A percentile compares a stretch with the other conserved stretches of the same genome.
Conservation (phyloP, 2,329 filamentous ascomycete genomes). For the Penicillium sp. region DNA sequence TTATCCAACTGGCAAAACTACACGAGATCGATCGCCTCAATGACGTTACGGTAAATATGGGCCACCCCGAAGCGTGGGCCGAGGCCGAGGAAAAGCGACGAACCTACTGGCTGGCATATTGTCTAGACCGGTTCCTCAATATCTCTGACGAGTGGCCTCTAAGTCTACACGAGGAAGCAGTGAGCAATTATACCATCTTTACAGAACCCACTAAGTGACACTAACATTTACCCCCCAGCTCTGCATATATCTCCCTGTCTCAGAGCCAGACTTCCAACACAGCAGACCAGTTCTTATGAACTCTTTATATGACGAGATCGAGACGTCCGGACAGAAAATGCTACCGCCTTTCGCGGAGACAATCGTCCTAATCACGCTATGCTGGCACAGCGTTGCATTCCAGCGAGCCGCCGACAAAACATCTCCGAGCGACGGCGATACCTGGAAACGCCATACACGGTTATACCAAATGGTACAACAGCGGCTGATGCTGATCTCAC, state of each 20-base stretch:
- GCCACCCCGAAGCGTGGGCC: constrained; percentile 12
- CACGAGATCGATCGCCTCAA: constrained; percentile 33
- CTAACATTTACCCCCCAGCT: neutral
- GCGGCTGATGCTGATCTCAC: constrained; percentile 10
- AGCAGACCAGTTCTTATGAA: constrained; percentile 14
- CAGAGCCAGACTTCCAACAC: constrained; percentile 6
- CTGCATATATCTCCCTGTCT: constrained; percentile 20
- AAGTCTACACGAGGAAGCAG: constrained; percentile 28
- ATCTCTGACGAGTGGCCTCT: constrained; percentile 28
- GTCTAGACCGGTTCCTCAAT: constrained; percentile 34
- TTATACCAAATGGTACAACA: constrained; percentile 10
- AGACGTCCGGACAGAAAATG: constrained; percentile 2
- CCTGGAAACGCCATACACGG: constrained; percentile 13
- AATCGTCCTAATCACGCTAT: constrained; percentile 5
- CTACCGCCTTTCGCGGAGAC: constrained; percentile 6
- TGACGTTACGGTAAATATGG: neutral
- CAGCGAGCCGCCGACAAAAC: neutral
- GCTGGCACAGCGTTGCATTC: constrained; percentile 7
- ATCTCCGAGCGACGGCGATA: neutral
- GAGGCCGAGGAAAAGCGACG: constrained; percentile 35
- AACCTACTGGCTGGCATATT: constrained; percentile 40
- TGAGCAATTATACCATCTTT: neutral
- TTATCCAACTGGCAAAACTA: constrained; percentile 38
- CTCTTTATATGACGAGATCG: constrained; percentile 18
- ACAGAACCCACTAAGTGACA: neutral